Percentiles rank a stretch among this genome's conserved stretches.
These are phyloP conservation scores for Colletotrichum shisoi DNA, from an alignment of 2,329 filamentous ascomycete species.

Conservation along the genomic window DNA sequence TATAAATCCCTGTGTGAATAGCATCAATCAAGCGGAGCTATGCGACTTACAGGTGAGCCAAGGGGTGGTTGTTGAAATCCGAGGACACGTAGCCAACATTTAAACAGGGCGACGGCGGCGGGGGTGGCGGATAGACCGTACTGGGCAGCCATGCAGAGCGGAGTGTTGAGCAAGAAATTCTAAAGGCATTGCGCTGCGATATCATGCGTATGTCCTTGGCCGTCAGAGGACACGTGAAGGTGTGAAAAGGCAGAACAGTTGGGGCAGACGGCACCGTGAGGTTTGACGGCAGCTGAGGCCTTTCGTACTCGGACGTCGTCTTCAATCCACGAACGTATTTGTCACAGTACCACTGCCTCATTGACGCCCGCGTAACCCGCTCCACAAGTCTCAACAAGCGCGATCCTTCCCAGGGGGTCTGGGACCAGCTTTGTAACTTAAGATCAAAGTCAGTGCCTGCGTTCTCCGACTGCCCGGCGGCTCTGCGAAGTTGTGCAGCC, in stretches of 20 bases:
- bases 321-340: constrained; percentile 70
- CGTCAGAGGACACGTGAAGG: constrained; percentile 92
- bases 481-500: constrained; percentile 54
- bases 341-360: constrained; percentile 89
- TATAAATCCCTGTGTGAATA: neutral
- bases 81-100: constrained; percentile 96
- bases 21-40: neutral
- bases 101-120: constrained; percentile 81
- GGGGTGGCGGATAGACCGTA: constrained; percentile 83
- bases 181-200: constrained; percentile 90
- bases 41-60: constrained; percentile 78
- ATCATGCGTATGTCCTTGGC: constrained; percentile 92
- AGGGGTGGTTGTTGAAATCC: constrained; percentile 97
- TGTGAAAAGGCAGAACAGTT: constrained; percentile 95
- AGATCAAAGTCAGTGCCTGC: constrained; percentile 50
- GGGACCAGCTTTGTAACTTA: constrained; percentile 68
- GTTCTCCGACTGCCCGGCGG: constrained; percentile 50
- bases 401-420: constrained; percentile 86
- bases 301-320: constrained; percentile 67
- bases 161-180: constrained; percentile 90
- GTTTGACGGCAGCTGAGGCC: constrained; percentile 75
- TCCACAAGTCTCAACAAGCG: constrained; percentile 84
- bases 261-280: constrained; percentile 86
- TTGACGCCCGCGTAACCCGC: constrained; percentile 77
- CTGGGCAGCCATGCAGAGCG: constrained; percentile 84